Evolutionary conservation across 2,329 filamentous ascomycete species (phyloP).

Genomic region (Microascus cirrosus): DNA sequence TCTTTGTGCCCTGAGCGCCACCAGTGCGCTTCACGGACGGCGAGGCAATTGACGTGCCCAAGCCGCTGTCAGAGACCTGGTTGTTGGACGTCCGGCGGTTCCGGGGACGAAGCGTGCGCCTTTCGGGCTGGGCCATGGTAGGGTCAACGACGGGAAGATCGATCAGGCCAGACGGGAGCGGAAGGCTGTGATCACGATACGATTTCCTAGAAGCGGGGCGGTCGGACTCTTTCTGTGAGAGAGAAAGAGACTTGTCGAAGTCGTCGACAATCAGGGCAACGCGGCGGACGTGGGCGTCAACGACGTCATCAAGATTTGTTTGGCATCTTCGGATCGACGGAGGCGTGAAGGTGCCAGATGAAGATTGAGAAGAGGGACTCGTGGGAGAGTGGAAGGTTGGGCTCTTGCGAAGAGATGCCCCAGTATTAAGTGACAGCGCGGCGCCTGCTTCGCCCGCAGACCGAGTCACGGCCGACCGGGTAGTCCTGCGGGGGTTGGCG

Average conservation of each 20-base stretch:
- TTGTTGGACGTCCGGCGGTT: conserved; percentile 46
- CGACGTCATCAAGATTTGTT: conserved; percentile 59
- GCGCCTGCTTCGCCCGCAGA: conserved; percentile 25
- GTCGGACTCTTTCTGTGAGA: conserved; percentile 17
- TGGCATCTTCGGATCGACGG: conserved; percentile 54
- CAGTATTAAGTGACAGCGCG: conserved; percentile 38
- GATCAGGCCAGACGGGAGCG: conserved; percentile 49
- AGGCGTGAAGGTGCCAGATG: conserved; percentile 32
- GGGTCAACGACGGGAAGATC: conserved; percentile 39
- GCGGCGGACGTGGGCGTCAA: conserved; percentile 58
- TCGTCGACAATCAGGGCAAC: conserved; percentile 54
- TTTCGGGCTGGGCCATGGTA: conserved; percentile 33
- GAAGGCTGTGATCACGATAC: conserved; percentile 44
- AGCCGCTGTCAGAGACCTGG: conserved; percentile 75
- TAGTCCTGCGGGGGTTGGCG: conserved; percentile 24
- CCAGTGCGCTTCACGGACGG: conserved; percentile 37
- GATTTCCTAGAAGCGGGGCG: conserved; percentile 18
- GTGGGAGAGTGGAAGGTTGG: conserved; percentile 52
- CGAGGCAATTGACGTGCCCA: conserved; percentile 71
- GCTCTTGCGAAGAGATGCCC: conserved; percentile 55
- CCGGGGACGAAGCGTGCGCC: conserved; percentile 41
- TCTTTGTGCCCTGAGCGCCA: conserved; percentile 28
- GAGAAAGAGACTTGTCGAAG: conserved; percentile 51
- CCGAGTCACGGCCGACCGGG: conserved; percentile 27
- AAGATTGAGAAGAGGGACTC: conserved; percentile 23